Evolutionary conservation across 225 moss, liverwort and hornwort genomes (phyloP), one percentile per base, ranked within the genome.

Genomic region (Anthoceros angustus): DNA sequence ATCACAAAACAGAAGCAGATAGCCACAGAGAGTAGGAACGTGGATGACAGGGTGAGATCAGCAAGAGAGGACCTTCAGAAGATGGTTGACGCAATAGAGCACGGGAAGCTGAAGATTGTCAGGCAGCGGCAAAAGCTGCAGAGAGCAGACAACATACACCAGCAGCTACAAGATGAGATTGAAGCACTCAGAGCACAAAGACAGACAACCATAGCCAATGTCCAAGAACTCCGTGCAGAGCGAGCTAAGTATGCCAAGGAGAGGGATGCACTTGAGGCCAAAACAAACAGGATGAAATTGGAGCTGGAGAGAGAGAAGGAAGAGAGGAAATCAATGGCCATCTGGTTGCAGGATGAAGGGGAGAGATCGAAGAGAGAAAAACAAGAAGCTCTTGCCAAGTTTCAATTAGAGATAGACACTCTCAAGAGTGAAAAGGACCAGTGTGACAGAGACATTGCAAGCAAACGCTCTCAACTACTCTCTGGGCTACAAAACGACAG

Each of bases 91-190:
- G 55, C 18, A 15, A 55, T 55, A 55, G 55, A 55, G 15, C 14
- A 55, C 23, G 23, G 23, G 23, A 55, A 55, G 55, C 55, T 18
- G 55, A 55, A 55, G 23, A 15, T 55, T 55, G n/a, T 15, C 14
- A 55, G 55, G 14, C 55, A 55, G 55, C 8, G 55, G 55, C 55
- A 55, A 23, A 55, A 55, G n/a, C 14, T 55, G n/a, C 55, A 55
- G 6, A 18, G 23, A 15, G 55, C 55, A n/a, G 18, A n/a, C 7
- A 18, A 55, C 7, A 55, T 55, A 15, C 55, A 55, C 55, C 55
- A 9, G 15, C n/a, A 55, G 15, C 55, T 55, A 8, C 55, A 55
- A 15, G 23, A 23, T 20, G 55, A 55, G 7, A 55, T 55, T 15
- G 14, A 55, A 18, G 55, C 18, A 7, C 55, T 55, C 14, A 55